Conservation (phyloP, 345 rosid species). For the Tarenaya hassleriana region DNA sequence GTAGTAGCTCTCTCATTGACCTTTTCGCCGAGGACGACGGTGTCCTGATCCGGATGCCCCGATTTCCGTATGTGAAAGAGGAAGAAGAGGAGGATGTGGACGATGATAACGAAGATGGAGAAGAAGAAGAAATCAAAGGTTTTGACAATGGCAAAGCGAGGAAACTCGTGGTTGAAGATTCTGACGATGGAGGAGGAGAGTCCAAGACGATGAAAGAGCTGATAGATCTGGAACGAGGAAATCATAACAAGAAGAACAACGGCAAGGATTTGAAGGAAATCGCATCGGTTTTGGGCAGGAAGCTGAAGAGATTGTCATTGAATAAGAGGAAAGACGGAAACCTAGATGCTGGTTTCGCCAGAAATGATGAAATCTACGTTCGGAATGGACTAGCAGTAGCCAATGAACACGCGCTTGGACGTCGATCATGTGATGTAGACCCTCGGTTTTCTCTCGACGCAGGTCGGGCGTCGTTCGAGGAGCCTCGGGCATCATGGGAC, state of each 20-base stretch:
- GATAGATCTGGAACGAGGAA: slow-evolving; percentile 62
- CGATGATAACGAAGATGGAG: slow-evolving; percentile 20
- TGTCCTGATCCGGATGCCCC: slow-evolving; percentile 20
- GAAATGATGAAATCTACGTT: slow-evolving; percentile 24
- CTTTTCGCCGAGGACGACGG: slow-evolving; percentile 42
- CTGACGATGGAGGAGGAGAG: slow-evolving; percentile 32
- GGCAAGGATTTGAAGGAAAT: slow-evolving; percentile 41
- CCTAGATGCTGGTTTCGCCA: slow-evolving; percentile 29
- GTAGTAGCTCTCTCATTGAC: slow-evolving; percentile 35
- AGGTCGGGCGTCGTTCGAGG: slow-evolving; percentile 49
- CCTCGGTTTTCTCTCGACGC: slow-evolving; percentile 59
- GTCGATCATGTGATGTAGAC: slow-evolving; percentile 66
- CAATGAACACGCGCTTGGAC: slow-evolving; percentile 38
- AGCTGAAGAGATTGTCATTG: slow-evolving; percentile 45
- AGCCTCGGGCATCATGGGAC: slow-evolving; percentile 82
- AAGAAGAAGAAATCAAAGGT: slow-evolving; percentile 26
- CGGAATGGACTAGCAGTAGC: slow-evolving; percentile 33
- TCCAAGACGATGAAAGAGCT: slow-evolving; percentile 65
- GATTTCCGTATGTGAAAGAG: slow-evolving; percentile 21
- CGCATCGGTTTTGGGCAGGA: slow-evolving; percentile 58
- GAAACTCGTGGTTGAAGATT: slow-evolving; percentile 25
- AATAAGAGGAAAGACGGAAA: slow-evolving; percentile 25
- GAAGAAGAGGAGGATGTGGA: slow-evolving; percentile 23
- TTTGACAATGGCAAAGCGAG: slow-evolving; percentile 15
- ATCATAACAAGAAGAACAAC: slow-evolving; percentile 38